These are phyloP conservation scores for Physcomitrium patens DNA, from an alignment of 225 moss, liverwort and hornwort species.

Conservation along the genomic window DNA sequence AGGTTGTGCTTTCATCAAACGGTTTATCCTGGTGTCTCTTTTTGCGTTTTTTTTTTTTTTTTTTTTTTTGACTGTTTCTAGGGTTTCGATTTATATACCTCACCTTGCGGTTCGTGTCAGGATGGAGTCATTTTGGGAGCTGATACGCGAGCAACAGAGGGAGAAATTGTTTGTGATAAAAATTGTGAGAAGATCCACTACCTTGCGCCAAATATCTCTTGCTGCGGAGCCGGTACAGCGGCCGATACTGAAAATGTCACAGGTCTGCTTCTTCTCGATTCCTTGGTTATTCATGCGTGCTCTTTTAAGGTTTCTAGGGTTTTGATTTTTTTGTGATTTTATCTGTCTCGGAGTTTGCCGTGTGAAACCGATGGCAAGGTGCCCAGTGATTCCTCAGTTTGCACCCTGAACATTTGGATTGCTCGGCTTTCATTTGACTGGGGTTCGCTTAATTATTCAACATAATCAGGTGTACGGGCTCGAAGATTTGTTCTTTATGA, in stretches of 20 bases:
- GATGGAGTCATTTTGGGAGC: slow-evolving; percentile 98
- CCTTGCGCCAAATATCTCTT: slow-evolving; percentile 93
- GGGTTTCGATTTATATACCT: slow-evolving; percentile 16
- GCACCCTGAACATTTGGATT: slow-evolving; percentile 8
- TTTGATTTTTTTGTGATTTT: not conserved
- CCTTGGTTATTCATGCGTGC: not conserved
- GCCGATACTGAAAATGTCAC: slow-evolving; percentile 98
- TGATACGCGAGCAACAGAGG: slow-evolving; percentile 95
- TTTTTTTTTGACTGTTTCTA: not conserved
- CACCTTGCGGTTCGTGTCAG: slow-evolving; percentile 36
- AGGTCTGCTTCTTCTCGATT: slow-evolving; percentile 44
- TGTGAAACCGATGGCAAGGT: not conserved
- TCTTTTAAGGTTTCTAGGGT: not conserved
- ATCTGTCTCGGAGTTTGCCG: not conserved
- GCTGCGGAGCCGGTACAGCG: slow-evolving; percentile 97
- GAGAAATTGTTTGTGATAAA: slow-evolving; percentile 97
- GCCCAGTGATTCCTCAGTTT: not conserved
- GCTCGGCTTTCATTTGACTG: not conserved
- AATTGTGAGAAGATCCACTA: slow-evolving; percentile 99
- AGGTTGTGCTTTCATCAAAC: slow-evolving; percentile 39
- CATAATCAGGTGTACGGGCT: not conserved
- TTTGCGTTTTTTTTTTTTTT: not conserved
- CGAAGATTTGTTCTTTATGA: not conserved
- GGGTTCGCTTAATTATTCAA: not conserved
- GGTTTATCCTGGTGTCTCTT: not conserved